phyloP scores from a whole-genome alignment of 2,329 filamentous ascomycete genomes.

The Aspergillus hiratsukae region DNA sequence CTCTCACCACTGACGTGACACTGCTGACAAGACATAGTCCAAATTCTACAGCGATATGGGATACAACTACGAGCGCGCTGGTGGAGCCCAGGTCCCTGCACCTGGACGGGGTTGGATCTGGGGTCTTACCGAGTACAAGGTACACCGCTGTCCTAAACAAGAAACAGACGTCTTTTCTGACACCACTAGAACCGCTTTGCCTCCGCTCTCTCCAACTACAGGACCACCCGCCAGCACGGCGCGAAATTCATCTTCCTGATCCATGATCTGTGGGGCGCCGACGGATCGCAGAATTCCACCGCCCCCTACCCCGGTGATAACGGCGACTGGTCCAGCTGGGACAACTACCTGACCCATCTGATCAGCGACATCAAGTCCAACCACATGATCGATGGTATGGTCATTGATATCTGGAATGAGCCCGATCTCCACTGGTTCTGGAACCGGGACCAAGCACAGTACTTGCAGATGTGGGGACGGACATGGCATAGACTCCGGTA shows the following conservation, averaged over 20 bases:
- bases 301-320: slow-evolving; percentile 4
- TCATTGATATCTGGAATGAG: slow-evolving; percentile 54
- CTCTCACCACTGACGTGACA: not conserved
- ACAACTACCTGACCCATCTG: slow-evolving; percentile 11
- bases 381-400: slow-evolving; percentile 32
- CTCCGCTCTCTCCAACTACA: not conserved
- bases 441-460: slow-evolving; percentile 35
- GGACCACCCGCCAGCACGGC: not conserved
- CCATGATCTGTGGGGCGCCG: slow-evolving; percentile 8
- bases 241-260: slow-evolving; percentile 4
- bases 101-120: slow-evolving; percentile 36
- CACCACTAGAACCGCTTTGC: not conserved
- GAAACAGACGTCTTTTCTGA: not conserved
- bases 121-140: slow-evolving; percentile 23
- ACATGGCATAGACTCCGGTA: slow-evolving; percentile 38
- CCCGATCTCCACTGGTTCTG: slow-evolving; percentile 43
- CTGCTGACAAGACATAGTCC: not conserved
- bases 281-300: not conserved
- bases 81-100: slow-evolving; percentile 14
- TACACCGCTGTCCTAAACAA: not conserved
- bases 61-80: slow-evolving; percentile 7
- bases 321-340: slow-evolving; percentile 6
- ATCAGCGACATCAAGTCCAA: slow-evolving; percentile 18
- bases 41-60: slow-evolving; percentile 4
- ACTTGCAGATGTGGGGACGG: slow-evolving; percentile 38